Percentiles rank a stretch among this genome's conserved stretches.
Evolutionary conservation across 768 basidiomycete genomes (phyloP).

Genomic region (Suillus americanus): DNA sequence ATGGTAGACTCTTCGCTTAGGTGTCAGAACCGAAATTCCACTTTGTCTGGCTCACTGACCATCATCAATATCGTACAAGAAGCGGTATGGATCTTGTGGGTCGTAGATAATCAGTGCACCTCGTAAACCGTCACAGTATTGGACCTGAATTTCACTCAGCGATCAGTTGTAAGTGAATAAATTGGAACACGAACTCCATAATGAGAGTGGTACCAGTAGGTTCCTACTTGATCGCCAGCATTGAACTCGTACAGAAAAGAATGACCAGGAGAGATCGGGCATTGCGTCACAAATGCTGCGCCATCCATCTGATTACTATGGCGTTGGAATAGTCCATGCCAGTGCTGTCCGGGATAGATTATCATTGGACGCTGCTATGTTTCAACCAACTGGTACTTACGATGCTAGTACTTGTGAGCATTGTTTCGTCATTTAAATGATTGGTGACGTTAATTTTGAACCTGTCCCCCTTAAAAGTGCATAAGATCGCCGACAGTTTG

Average conservation of each 20-base stretch:
- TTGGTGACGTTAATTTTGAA: neutral
- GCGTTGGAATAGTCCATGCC: neutral
- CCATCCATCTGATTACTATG: neutral
- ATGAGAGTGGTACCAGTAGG: neutral
- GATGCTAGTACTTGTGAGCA: neutral
- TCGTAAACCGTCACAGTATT: slow-evolving; percentile 58
- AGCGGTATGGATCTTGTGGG: slow-evolving; percentile 10
- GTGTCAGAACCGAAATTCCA: neutral
- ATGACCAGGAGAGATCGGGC: neutral
- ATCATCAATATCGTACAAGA: neutral
- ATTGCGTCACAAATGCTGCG: neutral
- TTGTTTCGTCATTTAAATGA: neutral
- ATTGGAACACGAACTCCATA: neutral
- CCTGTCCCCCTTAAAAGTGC: neutral
- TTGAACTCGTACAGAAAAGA: neutral
- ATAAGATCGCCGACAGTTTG: neutral
- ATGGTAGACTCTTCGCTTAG: neutral
- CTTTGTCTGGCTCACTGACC: neutral
- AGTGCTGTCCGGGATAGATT: neutral
- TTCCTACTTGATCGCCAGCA: neutral
- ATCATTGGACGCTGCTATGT: neutral
- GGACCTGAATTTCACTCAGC: slow-evolving; percentile 17
- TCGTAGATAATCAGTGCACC: slow-evolving; percentile 50
- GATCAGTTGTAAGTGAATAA: neutral
- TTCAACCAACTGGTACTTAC: neutral